Conservation (phyloP, 176 grass and related monocot genomes). For the Rhynchospora pubera region DNA sequence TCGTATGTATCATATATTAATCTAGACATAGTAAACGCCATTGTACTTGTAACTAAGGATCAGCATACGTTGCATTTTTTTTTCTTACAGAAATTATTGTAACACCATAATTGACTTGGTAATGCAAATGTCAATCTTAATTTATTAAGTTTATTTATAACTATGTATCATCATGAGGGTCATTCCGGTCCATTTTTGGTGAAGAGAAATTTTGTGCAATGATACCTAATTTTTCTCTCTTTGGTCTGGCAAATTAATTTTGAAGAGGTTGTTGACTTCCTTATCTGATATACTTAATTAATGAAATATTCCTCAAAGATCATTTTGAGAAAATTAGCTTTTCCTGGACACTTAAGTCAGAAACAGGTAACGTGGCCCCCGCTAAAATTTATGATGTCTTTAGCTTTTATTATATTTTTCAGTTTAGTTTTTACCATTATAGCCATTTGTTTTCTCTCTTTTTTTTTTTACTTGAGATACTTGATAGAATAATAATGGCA, state of each 20-base stretch:
- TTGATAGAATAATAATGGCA: background rate
- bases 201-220: background rate
- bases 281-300: background rate
- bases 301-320: background rate
- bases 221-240: background rate
- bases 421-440: background rate
- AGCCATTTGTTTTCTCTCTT: background rate
- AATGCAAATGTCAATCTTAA: background rate
- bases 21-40: background rate
- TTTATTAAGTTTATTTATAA: background rate
- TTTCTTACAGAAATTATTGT: background rate
- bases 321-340: background rate
- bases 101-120: background rate
- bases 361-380: background rate
- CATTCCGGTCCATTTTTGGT: background rate
- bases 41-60: background rate
- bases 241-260: background rate
- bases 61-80: background rate
- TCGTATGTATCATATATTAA: background rate
- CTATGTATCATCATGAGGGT: background rate
- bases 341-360: constrained; percentile 1
- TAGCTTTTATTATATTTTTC: background rate
- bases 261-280: background rate
- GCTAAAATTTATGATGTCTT: background rate
- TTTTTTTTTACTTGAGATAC: background rate